Base-by-base conservation (phyloP, 139 green algal species). In the Desmodesmus armatus region DNA sequence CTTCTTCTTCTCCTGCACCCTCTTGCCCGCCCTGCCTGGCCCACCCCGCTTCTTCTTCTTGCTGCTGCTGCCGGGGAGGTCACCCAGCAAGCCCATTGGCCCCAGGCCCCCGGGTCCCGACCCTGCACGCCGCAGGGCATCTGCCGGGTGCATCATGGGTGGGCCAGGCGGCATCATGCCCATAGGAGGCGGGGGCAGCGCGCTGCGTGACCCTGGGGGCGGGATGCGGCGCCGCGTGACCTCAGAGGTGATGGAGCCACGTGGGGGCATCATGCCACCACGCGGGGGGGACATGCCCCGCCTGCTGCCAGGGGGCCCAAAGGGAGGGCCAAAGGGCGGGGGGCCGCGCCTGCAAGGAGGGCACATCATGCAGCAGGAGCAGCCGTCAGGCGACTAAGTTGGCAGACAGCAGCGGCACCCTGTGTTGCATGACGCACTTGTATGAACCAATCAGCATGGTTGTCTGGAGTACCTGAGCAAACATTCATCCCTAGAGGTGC, bases 241-340 rank as follows among this genome's bases (percentile, higher is more conserved):
- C 33, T 80, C 73, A 19, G 47, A 49, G 11, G 73, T 80, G 31
- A 80, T 63, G n/a, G 33, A 51, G 49, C 73, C 73, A 6, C 31
- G 47, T 1, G 73, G 73, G 2, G 39, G 39, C 19, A n/a, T 31
- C 63, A 72, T 43, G 71, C 71, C 3, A n/a, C 40, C 29, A 41
- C 25, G 25, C 41, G 3, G 47, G 67, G 43, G 27, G 23, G 43
- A 27, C 44, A 41, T 19, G 63, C 15, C 33, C 60, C 3, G 15
- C 25, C 15, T 69, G 63, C 31, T 72, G 63, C 31, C 9, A 33
- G 47, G 72, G 29, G 49, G 73, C 5, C 73, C 73, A 49, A 80
- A 80, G 31, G 7, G 41, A 43, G 72, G 72, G 27, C 70, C 70
- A 40, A 0, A 9, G 11, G 23, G 63, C 47, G 37, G 67, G 11